Conservation (phyloP, 371 early-diverging fungal genomes). For the Lichtheimia corymbifera region DNA sequence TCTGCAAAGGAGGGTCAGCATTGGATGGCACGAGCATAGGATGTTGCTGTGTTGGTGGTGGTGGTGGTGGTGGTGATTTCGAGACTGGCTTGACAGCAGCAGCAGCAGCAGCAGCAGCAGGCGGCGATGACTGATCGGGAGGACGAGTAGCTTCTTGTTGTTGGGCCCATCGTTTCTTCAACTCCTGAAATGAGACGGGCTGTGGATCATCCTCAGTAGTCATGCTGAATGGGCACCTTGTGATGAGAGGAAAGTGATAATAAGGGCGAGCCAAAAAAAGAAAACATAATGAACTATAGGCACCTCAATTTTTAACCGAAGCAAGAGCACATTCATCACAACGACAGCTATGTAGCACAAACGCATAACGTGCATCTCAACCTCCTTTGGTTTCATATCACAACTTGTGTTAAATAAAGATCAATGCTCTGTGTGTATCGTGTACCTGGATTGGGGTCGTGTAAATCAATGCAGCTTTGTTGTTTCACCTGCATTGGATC, state of each 20-base stretch:
- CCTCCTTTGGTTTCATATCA: no score
- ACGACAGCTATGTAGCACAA: no score
- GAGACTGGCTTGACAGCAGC: constrained; percentile 1
- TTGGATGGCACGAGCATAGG: not conserved
- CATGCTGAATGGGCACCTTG: constrained; percentile 3
- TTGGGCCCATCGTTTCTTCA: constrained; percentile 24
- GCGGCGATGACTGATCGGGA: constrained; percentile 6
- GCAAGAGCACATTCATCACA: not conserved
- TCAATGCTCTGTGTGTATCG: no score
- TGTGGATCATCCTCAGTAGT: constrained; percentile 16
- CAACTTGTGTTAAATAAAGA: no score
- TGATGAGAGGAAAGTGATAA: not conserved
- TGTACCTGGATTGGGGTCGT: no score
- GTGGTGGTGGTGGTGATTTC: constrained; percentile 1
- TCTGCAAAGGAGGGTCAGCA: not conserved
- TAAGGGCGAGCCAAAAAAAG: not conserved
- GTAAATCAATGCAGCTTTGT: no score
- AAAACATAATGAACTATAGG: not conserved
- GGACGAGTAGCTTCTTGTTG: constrained; percentile 14
- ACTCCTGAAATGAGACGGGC: constrained; percentile 23
- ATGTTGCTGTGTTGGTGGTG: not conserved
- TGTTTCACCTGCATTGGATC: no score
- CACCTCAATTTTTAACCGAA: not conserved
- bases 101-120: not conserved
- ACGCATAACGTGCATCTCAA: no score